A percentile compares a stretch with the other conserved stretches of the same genome.
Evolutionary conservation across 495 filamentous ascomycete genomes (phyloP).

Genomic region (Penicillium waksmanii): DNA sequence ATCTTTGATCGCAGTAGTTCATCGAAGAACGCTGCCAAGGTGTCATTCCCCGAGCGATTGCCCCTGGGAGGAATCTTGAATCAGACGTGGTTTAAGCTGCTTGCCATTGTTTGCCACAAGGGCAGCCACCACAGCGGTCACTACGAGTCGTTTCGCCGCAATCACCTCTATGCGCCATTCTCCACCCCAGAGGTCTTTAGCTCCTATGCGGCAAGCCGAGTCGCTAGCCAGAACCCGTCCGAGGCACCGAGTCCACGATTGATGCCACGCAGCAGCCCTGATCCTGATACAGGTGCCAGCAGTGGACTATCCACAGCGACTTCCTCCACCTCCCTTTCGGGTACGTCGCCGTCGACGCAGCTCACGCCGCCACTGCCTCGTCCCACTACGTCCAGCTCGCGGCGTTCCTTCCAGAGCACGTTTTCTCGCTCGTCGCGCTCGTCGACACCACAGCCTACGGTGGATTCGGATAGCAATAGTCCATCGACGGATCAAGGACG

Average conservation of each 20-base stretch:
- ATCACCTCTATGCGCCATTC: constrained; percentile 73
- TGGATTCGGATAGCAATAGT: constrained; percentile 32
- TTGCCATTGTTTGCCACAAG: constrained; percentile 90
- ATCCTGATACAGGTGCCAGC: constrained; percentile 30
- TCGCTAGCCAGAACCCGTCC: constrained; percentile 51
- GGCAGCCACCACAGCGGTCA: constrained; percentile 95
- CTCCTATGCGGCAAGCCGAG: constrained; percentile 65
- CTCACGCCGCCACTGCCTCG: constrained; percentile 39
- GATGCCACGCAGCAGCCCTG: constrained; percentile 31
- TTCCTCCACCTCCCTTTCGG: constrained; percentile 49
- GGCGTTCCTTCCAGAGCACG: constrained; percentile 42
- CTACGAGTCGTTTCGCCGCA: constrained; percentile 96
- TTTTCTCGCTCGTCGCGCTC: constrained; percentile 39
- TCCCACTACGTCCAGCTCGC: constrained; percentile 42
- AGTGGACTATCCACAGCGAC: constrained; percentile 40
- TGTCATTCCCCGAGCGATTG: constrained; percentile 84
- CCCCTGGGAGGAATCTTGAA: constrained; percentile 78
- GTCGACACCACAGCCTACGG: constrained; percentile 30
- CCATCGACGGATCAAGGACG: constrained; percentile 32
- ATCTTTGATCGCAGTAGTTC: constrained; percentile 82
- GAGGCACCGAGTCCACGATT: constrained; percentile 47
- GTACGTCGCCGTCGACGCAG: constrained; percentile 32
- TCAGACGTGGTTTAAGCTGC: constrained; percentile 79
- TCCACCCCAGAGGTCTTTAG: constrained; percentile 81
- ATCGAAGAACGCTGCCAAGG: constrained; percentile 91